phyloP scores from a whole-genome alignment of 83 land plant species.

The Thuja plicata region DNA sequence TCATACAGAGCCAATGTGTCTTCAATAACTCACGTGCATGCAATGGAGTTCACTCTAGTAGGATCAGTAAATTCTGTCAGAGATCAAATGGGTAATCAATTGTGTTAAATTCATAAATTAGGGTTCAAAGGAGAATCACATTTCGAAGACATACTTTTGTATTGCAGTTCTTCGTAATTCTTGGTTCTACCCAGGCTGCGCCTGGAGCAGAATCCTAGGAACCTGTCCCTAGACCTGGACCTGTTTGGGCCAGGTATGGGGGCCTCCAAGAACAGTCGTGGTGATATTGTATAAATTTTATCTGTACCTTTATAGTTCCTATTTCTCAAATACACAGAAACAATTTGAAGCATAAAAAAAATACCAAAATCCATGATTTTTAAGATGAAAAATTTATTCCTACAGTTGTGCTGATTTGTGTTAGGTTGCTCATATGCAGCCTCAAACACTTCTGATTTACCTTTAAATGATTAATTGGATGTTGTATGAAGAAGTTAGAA shows the following conservation, averaged over 20 bases:
- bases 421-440: background rate
- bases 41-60: background rate
- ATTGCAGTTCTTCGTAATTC: background rate
- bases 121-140: background rate
- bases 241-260: no score
- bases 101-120: background rate
- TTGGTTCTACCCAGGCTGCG: no score
- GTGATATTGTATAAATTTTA: background rate
- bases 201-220: no score
- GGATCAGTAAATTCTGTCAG: background rate
- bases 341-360: background rate
- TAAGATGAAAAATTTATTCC: background rate
- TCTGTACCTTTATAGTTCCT: background rate
- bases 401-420: background rate
- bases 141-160: background rate
- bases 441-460: background rate
- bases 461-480: no score
- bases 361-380: background rate
- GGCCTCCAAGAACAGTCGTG: no score
- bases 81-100: background rate
- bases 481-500: background rate
- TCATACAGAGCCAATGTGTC: background rate
- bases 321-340: background rate
- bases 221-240: no score
- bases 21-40: background rate